phyloP scores from a whole-genome alignment of 805 yeast genomes.

The Candida jianshihensis region DNA sequence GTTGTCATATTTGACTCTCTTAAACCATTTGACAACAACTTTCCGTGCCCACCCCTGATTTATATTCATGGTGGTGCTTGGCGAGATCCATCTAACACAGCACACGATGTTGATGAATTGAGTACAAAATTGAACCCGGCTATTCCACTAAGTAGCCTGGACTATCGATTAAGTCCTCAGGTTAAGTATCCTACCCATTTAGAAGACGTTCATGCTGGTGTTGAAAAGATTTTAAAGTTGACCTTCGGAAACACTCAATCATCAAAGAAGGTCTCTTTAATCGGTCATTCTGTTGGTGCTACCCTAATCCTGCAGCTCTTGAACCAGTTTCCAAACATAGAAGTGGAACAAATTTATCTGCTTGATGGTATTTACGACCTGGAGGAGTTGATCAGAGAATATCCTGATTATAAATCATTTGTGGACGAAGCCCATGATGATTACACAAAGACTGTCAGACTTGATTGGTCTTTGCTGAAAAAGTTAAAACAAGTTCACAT shows the following conservation, averaged over 20 bases:
- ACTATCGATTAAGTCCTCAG: constrained; percentile 63
- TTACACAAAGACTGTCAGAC: constrained; percentile 16
- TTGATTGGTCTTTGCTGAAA: constrained; percentile 3
- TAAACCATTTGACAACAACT: constrained; percentile 3
- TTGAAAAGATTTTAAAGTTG: constrained; percentile 5
- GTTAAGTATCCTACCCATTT: constrained; percentile 56
- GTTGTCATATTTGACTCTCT: constrained; percentile 9
- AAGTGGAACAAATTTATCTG: constrained; percentile 27
- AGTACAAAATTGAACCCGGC: constrained; percentile 11
- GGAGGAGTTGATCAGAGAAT: constrained; percentile 44
- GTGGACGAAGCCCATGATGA: constrained; percentile 51
- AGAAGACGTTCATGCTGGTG: constrained; percentile 43
- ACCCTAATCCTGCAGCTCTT: constrained; percentile 26
- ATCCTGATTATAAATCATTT: constrained; percentile 51
- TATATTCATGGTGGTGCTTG: constrained; percentile 89
- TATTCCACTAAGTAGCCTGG: constrained; percentile 30
- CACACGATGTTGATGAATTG: constrained; percentile 41
- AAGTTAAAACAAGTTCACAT: constrained; percentile 26
- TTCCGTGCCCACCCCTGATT: constrained; percentile 29
- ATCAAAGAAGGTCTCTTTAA: constrained; percentile 24
- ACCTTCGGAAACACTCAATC: not conserved
- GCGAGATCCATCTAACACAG: constrained; percentile 64
- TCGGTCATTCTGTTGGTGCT: constrained; percentile 85
- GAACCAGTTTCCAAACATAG: constrained; percentile 2
- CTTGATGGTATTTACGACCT: constrained; percentile 71